A percentile compares a stretch with the other conserved stretches of the same genome.
Evolutionary conservation across 2,329 filamentous ascomycete species (phyloP).

Genomic region (Dactylonectria macrodidyma): DNA sequence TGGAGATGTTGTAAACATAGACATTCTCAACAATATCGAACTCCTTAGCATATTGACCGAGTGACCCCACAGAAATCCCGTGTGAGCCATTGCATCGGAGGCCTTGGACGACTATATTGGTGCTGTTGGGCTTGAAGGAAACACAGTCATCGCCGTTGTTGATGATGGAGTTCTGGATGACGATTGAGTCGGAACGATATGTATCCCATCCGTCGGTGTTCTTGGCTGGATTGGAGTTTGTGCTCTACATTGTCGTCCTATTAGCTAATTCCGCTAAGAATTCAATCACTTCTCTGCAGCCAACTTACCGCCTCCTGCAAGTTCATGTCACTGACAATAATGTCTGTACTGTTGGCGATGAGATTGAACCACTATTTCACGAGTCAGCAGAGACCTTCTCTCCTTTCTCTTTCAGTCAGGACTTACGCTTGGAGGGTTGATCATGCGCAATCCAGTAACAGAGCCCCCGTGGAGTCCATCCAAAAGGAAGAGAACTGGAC

Average conservation of each 20-base stretch:
- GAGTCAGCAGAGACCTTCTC: background rate
- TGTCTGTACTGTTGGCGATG: slow-evolving; percentile 74
- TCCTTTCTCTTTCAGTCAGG: background rate
- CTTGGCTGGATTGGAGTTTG: slow-evolving; percentile 56
- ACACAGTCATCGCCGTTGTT: slow-evolving; percentile 69
- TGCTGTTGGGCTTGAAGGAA: slow-evolving; percentile 81
- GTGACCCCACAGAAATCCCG: slow-evolving; percentile 79
- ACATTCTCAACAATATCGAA: slow-evolving; percentile 78
- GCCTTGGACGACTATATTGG: slow-evolving; percentile 76
- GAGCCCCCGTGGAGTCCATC: slow-evolving; percentile 71
- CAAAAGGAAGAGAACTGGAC: slow-evolving; percentile 74
- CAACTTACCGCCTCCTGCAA: slow-evolving; percentile 26
- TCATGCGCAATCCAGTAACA: slow-evolving; percentile 72
- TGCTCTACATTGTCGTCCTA: background rate
- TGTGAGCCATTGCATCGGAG: slow-evolving; percentile 78
- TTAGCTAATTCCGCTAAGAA: background rate
- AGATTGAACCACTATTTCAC: slow-evolving; percentile 61
- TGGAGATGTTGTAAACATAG: slow-evolving; percentile 71
- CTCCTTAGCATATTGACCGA: slow-evolving; percentile 75
- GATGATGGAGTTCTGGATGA: slow-evolving; percentile 76
- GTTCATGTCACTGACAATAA: slow-evolving; percentile 75
- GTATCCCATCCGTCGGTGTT: slow-evolving; percentile 78
- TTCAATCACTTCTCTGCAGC: background rate
- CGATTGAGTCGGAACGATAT: slow-evolving; percentile 72
- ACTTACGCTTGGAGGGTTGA: slow-evolving; percentile 60